Percentiles rank a stretch among this genome's conserved stretches.
phyloP scores from a whole-genome alignment of 2,329 filamentous ascomycete species.

The Cladosporium austrohemisphaericum region DNA sequence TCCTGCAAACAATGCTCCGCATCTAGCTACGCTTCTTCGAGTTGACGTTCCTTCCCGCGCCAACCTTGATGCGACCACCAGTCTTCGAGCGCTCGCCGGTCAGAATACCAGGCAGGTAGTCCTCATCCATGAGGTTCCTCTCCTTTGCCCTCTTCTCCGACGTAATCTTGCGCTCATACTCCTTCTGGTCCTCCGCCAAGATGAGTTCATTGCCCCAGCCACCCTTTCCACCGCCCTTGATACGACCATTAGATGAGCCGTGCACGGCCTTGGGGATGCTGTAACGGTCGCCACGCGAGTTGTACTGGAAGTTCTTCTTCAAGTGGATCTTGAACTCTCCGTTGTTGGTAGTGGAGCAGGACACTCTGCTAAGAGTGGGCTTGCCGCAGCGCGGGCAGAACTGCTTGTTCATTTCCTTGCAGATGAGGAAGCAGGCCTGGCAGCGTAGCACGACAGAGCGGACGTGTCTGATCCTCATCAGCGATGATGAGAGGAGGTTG shows the following conservation, averaged over 20 bases:
- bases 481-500: slow-evolving; percentile 73
- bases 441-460: slow-evolving; percentile 89
- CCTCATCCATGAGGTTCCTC: slow-evolving; percentile 89
- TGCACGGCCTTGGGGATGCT: slow-evolving; percentile 87
- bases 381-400: slow-evolving; percentile 93
- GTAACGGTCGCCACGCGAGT: slow-evolving; percentile 86
- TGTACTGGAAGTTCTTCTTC: slow-evolving; percentile 95
- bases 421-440: slow-evolving; percentile 86
- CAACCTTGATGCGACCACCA: slow-evolving; percentile 70
- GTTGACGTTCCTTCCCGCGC: slow-evolving; percentile 84
- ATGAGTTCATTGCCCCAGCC: slow-evolving; percentile 85
- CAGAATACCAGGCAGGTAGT: slow-evolving; percentile 81
- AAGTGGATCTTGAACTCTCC: slow-evolving; percentile 83
- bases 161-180: slow-evolving; percentile 65
- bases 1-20: not conserved
- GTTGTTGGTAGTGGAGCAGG: slow-evolving; percentile 75
- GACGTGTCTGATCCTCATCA: slow-evolving; percentile 77
- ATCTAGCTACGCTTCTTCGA: slow-evolving; percentile 66
- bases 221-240: slow-evolving; percentile 69
- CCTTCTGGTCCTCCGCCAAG: slow-evolving; percentile 92
- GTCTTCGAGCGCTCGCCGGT: slow-evolving; percentile 68
- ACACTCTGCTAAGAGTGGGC: slow-evolving; percentile 76
- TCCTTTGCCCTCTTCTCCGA: slow-evolving; percentile 63
- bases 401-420: slow-evolving; percentile 79
- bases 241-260: slow-evolving; percentile 75